These are phyloP conservation scores for Aspergillus sp. DNA, from an alignment of 2,329 filamentous ascomycete genomes.

Conservation along the genomic window DNA sequence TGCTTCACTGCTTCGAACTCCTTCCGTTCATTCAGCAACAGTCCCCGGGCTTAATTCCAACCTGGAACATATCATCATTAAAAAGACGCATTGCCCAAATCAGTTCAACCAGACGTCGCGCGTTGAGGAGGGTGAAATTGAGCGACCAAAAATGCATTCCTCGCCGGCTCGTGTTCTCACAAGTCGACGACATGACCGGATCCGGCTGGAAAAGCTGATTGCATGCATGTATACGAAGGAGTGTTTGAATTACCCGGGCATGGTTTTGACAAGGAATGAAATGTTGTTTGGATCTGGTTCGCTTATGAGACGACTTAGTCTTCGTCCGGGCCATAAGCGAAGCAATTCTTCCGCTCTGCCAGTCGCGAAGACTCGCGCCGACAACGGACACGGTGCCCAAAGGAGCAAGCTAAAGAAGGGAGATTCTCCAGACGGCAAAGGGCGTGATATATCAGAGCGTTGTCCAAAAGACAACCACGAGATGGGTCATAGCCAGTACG, in stretches of 20 bases:
- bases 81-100: slow-evolving; percentile 72
- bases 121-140: slow-evolving; percentile 56
- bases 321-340: slow-evolving; percentile 68
- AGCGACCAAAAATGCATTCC: slow-evolving; percentile 73
- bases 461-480: too few relatives aligned
- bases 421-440: background rate
- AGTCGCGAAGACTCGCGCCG: background rate
- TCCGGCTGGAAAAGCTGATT: slow-evolving; percentile 70
- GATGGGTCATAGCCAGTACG: too few relatives aligned
- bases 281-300: slow-evolving; percentile 71
- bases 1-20: slow-evolving; percentile 51
- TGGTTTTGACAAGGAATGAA: slow-evolving; percentile 66
- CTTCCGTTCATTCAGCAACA: slow-evolving; percentile 76
- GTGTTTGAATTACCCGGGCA: slow-evolving; percentile 76
- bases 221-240: slow-evolving; percentile 83
- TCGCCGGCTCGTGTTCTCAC: slow-evolving; percentile 68
- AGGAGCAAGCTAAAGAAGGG: background rate
- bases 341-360: slow-evolving; percentile 54
- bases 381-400: background rate
- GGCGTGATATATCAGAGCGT: too few relatives aligned
- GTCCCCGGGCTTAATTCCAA: slow-evolving; percentile 68
- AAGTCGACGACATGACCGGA: slow-evolving; percentile 71
- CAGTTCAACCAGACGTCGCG: slow-evolving; percentile 48
- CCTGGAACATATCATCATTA: slow-evolving; percentile 76
- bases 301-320: slow-evolving; percentile 83